Base-by-base conservation (phyloP, 2,329 filamentous ascomycete genomes). In the Camillea tinctor region DNA sequence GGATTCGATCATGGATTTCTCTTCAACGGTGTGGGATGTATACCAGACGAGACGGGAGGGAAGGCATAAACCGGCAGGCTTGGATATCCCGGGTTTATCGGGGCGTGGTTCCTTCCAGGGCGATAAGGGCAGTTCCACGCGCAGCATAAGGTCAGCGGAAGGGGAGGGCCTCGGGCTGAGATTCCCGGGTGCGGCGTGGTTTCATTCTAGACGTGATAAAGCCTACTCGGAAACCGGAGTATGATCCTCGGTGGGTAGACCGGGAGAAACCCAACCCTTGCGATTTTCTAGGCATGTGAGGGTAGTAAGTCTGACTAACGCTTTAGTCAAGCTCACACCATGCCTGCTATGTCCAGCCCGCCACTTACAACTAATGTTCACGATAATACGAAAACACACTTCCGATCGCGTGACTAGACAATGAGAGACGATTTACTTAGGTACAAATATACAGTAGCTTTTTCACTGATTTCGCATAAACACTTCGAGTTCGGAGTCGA, bases 1-100 rank as follows among this genome's bases (percentile, higher is more conserved):
- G 36, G 60, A 61, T 15, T 50, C 49, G 17, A 19, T 50, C 19
- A 21, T 50, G 19, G 49, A 50, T 8, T 50, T 50, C n/a, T n/a
- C 49, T 21, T 50, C 49, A 15, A 50, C 49, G 21, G 19, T 17
- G 19, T 50, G 49, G 49, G 49, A 50, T 19, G 49, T 22, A 6
- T 50, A 21, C 49, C 49, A 50, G 49, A 50, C 19, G 19, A 50
- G 49, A 8, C 49, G 49, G 15, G 49, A 50, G 3, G 49, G 49
- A 21, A 50, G 21, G 17, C 11, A 22, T 4, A 50, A 19, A 19
- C 19, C 17, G 15, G 21, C 49, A 13, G 49, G 49, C 13, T 23
- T 50, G 19, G 49, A 50, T 5, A 50, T 23, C 49, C 49, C 49
- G 21, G 49, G 21, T 2, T 19, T 50, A 8, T 50, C 19, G 4